A percentile compares a stretch with the other conserved stretches of the same genome.
phyloP scores from a whole-genome alignment of 2,329 filamentous ascomycete species.

The Fusarium ambrosium region DNA sequence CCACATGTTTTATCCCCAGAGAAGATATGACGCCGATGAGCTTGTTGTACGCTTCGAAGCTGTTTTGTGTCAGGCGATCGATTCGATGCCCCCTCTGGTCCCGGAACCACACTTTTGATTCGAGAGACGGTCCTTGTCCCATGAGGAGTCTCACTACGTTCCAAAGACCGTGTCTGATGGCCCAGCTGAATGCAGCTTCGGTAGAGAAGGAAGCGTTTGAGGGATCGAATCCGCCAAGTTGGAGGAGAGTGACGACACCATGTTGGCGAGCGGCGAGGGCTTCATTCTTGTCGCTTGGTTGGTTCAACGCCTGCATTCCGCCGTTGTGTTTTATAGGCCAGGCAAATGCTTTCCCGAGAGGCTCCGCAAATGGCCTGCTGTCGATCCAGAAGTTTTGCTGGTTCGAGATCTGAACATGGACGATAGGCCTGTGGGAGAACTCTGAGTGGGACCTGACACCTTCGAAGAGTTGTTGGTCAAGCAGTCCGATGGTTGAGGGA shows the following conservation, averaged over 20 bases:
- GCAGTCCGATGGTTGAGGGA: neutral
- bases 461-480: neutral
- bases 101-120: neutral
- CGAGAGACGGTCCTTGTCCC: neutral
- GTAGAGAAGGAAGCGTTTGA: neutral
- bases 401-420: neutral
- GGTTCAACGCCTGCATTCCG: neutral
- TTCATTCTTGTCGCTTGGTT: neutral
- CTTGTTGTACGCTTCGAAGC: neutral
- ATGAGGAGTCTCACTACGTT: neutral
- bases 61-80: neutral
- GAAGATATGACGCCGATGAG: neutral
- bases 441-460: neutral
- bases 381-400: neutral
- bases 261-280: neutral
- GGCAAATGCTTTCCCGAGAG: neutral
- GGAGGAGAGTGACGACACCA: neutral
- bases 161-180: neutral
- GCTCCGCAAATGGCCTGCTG: neutral
- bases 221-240: neutral
- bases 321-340: neutral
- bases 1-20: neutral
- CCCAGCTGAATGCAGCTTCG: neutral
- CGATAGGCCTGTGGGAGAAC: neutral
- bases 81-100: neutral